Evolutionary conservation across 139 green algal species (phyloP).

Genomic region (Coccomyxa sp.): DNA sequence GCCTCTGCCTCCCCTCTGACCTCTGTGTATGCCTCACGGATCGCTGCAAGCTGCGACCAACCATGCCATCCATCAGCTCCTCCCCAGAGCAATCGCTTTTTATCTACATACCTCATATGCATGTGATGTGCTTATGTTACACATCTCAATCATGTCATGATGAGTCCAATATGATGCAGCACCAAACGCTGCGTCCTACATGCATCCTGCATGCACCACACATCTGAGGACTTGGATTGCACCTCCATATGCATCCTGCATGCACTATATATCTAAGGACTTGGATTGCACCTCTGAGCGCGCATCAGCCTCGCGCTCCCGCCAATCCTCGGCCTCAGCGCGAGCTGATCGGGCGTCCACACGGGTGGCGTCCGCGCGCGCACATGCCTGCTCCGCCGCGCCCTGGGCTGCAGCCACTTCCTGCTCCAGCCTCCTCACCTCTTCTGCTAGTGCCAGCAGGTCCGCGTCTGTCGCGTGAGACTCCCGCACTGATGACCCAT

Average conservation of each 20-base stretch:
- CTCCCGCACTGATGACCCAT: too few species aligned
- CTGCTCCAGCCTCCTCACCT: background rate
- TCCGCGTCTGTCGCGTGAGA: background rate
- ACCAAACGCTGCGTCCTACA: too few species aligned
- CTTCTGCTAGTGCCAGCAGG: conserved; percentile 3
- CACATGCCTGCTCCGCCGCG: background rate
- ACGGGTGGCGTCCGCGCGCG: too few species aligned
- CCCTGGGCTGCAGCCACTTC: background rate
- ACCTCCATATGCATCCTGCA: background rate
- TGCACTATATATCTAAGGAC: too few species aligned
- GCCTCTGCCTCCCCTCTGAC: background rate
- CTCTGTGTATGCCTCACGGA: background rate
- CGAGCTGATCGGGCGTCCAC: background rate
- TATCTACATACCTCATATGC: too few species aligned
- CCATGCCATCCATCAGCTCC: too few species aligned
- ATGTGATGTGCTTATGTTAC: too few species aligned
- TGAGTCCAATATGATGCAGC: too few species aligned
- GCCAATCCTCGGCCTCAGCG: background rate
- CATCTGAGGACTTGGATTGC: too few species aligned
- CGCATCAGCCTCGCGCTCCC: background rate
- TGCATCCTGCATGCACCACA: too few species aligned
- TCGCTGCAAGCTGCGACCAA: background rate
- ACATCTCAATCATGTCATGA: too few species aligned
- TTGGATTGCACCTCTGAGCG: background rate
- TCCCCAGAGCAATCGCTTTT: too few species aligned